These are phyloP conservation scores for Candida corydali DNA, from an alignment of 805 yeast species.

Conservation along the genomic window DNA sequence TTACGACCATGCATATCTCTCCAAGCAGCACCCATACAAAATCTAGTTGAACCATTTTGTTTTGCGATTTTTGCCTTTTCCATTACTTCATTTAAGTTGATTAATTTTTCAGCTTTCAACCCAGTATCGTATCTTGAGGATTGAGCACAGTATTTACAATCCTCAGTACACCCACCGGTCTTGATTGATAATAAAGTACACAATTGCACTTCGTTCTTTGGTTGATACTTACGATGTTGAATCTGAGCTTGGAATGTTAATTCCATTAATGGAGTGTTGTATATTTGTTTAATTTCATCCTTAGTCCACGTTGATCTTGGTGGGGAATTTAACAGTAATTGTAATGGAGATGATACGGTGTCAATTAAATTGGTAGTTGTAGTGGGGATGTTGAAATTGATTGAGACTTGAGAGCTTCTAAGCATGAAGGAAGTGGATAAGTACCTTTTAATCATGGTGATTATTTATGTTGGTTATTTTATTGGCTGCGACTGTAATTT, in stretches of 20 bases:
- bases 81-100: constrained; percentile 58
- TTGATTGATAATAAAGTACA: constrained; percentile 74
- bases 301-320: constrained; percentile 51
- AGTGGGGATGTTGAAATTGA: constrained; percentile 9
- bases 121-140: constrained; percentile 68
- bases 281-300: constrained; percentile 55
- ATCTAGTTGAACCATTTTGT: constrained; percentile 68
- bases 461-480: background rate
- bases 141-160: constrained; percentile 79
- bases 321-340: constrained; percentile 11
- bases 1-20: constrained; percentile 79
- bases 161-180: constrained; percentile 80
- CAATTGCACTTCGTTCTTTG: constrained; percentile 66
- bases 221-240: constrained; percentile 64
- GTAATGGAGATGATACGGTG: constrained; percentile 8
- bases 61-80: constrained; percentile 63
- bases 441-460: constrained; percentile 4
- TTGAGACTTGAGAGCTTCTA: too few species aligned
- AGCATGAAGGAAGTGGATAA: constrained; percentile 1
- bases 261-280: constrained; percentile 62
- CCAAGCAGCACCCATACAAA: constrained; percentile 89
- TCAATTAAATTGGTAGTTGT: background rate
- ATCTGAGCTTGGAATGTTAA: constrained; percentile 54
- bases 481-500: constrained; percentile 4
- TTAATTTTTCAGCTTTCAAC: constrained; percentile 62